Percentiles rank a stretch among this genome's conserved stretches.
These are phyloP conservation scores for Pulveroboletus frians DNA, from an alignment of 768 basidiomycete genomes.

Conservation along the genomic window DNA sequence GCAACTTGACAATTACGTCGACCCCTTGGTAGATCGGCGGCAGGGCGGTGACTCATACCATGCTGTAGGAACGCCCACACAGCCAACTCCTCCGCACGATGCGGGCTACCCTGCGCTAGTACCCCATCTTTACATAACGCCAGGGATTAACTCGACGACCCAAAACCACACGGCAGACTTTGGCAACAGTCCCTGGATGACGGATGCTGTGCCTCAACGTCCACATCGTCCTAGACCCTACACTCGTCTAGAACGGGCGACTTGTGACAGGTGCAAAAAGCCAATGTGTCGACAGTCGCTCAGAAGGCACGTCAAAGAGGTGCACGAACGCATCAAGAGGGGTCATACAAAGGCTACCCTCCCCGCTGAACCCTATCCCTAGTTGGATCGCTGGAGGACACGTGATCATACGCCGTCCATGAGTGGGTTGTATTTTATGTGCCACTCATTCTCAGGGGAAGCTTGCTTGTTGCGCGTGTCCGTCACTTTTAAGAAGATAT, in stretches of 20 bases:
- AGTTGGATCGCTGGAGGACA: background rate
- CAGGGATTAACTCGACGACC: background rate
- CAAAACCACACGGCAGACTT: background rate
- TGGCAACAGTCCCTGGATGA: background rate
- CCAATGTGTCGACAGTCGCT: constrained; percentile 14
- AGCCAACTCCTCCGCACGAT: background rate
- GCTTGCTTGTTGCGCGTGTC: background rate
- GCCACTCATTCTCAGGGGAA: background rate
- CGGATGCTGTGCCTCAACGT: constrained; percentile 6
- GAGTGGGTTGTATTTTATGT: background rate
- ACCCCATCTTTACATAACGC: background rate
- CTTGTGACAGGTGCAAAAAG: constrained; percentile 12
- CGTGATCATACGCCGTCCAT: background rate
- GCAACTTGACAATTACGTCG: constrained; percentile 6
- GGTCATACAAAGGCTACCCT: background rate
- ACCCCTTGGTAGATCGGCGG: constrained; percentile 5
- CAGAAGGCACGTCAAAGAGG: constrained; percentile 16
- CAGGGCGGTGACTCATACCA: constrained; percentile 6
- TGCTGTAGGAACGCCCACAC: constrained; percentile 17
- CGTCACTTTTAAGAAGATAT: background rate
- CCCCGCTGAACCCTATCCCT: background rate
- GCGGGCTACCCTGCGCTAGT: background rate
- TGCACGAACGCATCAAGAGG: constrained; percentile 18
- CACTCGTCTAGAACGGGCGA: background rate
- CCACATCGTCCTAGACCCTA: background rate